phyloP scores from a whole-genome alignment of 768 basidiomycete species.

The Saitozyma sp. region DNA sequence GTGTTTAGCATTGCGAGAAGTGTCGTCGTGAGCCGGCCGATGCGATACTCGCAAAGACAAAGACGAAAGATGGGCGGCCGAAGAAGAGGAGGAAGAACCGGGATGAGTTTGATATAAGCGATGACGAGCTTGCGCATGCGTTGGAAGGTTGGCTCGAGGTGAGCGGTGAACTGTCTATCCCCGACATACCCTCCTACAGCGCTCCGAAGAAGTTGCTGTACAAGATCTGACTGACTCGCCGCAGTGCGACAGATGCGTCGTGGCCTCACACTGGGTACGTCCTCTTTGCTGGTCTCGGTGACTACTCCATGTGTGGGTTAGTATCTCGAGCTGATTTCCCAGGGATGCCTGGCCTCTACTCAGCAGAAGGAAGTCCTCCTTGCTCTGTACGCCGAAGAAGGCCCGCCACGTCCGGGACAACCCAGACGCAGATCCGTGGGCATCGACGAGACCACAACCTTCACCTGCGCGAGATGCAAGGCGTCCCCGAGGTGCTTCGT shows the following conservation, averaged over 20 bases:
- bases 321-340: neutral
- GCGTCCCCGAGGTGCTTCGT: constrained; percentile 29
- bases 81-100: constrained; percentile 13
- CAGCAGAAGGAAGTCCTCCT: constrained; percentile 30
- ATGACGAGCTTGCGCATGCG: constrained; percentile 30
- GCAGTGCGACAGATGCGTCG: constrained; percentile 32
- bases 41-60: constrained; percentile 25
- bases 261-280: constrained; percentile 40
- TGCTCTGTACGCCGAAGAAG: constrained; percentile 23
- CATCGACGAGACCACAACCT: constrained; percentile 32
- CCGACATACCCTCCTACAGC: too few relatives aligned
- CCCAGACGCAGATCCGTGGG: constrained; percentile 22
- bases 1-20: constrained; percentile 36
- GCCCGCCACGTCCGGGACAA: constrained; percentile 20
- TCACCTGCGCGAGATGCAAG: constrained; percentile 29
- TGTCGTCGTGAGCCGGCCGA: constrained; percentile 34
- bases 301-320: neutral
- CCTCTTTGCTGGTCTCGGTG: neutral
- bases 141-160: constrained; percentile 44
- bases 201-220: neutral
- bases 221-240: neutral
- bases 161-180: neutral
- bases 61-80: constrained; percentile 18
- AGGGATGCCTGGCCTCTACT: constrained; percentile 31
- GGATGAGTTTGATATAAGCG: constrained; percentile 31